A percentile compares a stretch with the other conserved stretches of the same genome.
Conservation (phyloP, 768 basidiomycete genomes). For the Trametes punicea region DNA sequence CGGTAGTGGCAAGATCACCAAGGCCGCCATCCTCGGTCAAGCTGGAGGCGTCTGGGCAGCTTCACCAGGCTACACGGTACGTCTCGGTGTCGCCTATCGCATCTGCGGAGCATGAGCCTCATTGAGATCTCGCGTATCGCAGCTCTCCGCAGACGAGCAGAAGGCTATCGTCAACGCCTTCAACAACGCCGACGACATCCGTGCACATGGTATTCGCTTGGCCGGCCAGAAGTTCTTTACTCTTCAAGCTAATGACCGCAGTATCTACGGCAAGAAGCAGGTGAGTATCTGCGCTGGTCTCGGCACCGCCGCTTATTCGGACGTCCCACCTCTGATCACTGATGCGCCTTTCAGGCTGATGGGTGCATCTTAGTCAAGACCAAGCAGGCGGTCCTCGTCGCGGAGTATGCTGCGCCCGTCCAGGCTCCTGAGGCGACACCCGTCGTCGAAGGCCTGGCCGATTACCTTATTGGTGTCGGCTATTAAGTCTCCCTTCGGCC, state of each 20-base stretch:
- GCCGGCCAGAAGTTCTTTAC: slow-evolving; percentile 75
- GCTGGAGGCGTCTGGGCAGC: slow-evolving; percentile 77
- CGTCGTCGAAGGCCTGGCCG: slow-evolving; percentile 66
- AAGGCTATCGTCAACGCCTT: slow-evolving; percentile 50
- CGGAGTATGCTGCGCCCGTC: slow-evolving; percentile 62
- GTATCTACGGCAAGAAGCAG: slow-evolving; percentile 73
- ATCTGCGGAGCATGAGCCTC: not conserved
- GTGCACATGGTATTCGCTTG: slow-evolving; percentile 60
- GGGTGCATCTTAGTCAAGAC: slow-evolving; percentile 77
- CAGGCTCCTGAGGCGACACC: slow-evolving; percentile 66
- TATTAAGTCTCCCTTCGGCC: slow-evolving; percentile 42
- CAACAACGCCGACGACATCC: slow-evolving; percentile 37
- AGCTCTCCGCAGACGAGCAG: slow-evolving; percentile 70
- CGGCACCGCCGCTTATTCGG: not conserved
- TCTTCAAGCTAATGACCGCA: slow-evolving; percentile 45
- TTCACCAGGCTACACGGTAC: slow-evolving; percentile 54
- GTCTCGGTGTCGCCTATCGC: slow-evolving; percentile 17
- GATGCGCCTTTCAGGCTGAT: slow-evolving; percentile 49
- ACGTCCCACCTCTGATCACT: not conserved
- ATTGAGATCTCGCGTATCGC: not conserved
- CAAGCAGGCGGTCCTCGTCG: slow-evolving; percentile 79
- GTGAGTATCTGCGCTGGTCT: slow-evolving; percentile 42
- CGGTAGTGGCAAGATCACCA: slow-evolving; percentile 65
- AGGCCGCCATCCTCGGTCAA: slow-evolving; percentile 75
- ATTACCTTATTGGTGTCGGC: slow-evolving; percentile 63